Conservation (phyloP, 2,329 filamentous ascomycete species). For the Fusarium zealandicum region DNA sequence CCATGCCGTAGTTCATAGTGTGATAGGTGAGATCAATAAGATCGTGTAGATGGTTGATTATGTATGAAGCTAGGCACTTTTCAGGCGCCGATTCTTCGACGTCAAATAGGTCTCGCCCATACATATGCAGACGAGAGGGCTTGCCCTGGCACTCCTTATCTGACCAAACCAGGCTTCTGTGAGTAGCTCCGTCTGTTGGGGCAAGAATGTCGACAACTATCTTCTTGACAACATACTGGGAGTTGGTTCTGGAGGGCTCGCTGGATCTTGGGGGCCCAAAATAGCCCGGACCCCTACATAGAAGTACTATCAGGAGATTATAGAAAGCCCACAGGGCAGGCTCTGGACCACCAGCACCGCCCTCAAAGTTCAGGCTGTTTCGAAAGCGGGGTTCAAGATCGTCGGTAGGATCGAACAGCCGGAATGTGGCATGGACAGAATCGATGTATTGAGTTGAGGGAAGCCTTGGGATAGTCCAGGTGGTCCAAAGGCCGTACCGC, state of each 20-base stretch:
- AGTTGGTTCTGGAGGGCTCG: no score
- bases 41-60: neutral
- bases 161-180: neutral
- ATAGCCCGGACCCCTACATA: constrained; percentile 2
- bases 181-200: constrained; percentile 3
- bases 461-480: no score
- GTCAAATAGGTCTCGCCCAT: neutral
- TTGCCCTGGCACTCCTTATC: neutral
- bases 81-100: neutral
- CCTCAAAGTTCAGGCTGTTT: no score
- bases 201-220: constrained; percentile 7
- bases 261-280: fast-evolving
- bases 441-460: no score
- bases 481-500: no score
- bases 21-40: neutral
- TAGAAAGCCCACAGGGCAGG: neutral
- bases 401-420: no score
- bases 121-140: no score
- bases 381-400: no score
- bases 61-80: neutral
- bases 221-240: neutral
- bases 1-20: neutral
- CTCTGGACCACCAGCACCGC: no score
- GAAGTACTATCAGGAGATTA: neutral
- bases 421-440: no score